Percentiles rank a stretch among this genome's conserved stretches.
phyloP scores from a whole-genome alignment of 1,284 basidiomycete genomes.

The Ganoderma lingzhi region DNA sequence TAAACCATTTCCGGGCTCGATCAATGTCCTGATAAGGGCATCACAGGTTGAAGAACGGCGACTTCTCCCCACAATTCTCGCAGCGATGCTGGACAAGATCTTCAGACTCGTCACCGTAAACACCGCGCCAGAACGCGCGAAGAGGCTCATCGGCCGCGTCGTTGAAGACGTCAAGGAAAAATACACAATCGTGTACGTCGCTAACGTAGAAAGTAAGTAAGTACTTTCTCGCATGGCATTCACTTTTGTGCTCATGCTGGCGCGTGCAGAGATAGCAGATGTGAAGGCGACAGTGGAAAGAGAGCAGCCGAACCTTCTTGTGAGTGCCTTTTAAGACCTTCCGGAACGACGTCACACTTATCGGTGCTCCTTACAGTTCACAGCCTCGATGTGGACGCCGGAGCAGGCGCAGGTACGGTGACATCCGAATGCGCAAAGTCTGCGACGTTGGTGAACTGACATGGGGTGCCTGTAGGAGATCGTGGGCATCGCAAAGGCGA shows the following conservation, averaged over 20 bases:
- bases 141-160: conserved; percentile 32
- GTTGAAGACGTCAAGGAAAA: conserved; percentile 35
- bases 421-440: neutral
- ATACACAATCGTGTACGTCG: conserved; percentile 32
- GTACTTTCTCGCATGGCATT: neutral
- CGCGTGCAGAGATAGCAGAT: conserved; percentile 28
- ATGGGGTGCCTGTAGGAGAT: conserved; percentile 23
- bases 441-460: no score
- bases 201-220: conserved; percentile 34
- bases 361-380: conserved; percentile 24
- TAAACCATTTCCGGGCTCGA: neutral
- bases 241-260: neutral
- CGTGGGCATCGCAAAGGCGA: conserved; percentile 32
- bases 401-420: conserved; percentile 32
- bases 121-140: conserved; percentile 37
- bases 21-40: neutral
- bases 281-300: conserved; percentile 28
- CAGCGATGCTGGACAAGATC: conserved; percentile 7
- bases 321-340: conserved; percentile 8
- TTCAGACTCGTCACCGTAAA: conserved; percentile 36
- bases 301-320: conserved; percentile 34
- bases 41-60: neutral
- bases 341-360: neutral
- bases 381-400: conserved; percentile 37
- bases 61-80: neutral